Evolutionary conservation across 139 green algal species (phyloP).

Genomic region (Closterium sp.): DNA sequence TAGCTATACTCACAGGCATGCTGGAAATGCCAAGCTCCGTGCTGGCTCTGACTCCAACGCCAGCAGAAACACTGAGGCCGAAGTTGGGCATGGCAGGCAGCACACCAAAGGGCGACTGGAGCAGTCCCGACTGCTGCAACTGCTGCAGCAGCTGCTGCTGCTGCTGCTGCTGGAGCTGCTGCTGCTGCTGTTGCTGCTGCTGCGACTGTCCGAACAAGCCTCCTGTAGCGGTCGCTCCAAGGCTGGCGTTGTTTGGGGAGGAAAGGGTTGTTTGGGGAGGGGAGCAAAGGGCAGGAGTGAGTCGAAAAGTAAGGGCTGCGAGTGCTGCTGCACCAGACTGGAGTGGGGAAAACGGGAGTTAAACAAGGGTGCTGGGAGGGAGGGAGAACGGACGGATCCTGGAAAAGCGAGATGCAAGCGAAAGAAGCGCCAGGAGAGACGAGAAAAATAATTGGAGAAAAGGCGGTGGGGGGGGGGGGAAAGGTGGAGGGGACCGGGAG

Average conservation of each 20-base stretch:
- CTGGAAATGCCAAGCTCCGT: conserved; percentile 65
- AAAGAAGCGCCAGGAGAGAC: no score
- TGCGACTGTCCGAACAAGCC: neutral
- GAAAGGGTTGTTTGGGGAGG: neutral
- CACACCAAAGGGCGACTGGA: conserved; percentile 39
- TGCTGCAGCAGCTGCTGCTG: neutral
- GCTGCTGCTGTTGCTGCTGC: neutral
- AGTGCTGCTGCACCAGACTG: no score
- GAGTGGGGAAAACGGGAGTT: no score
- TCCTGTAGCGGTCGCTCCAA: neutral
- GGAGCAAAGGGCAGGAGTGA: neutral
- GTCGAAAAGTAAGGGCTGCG: no score
- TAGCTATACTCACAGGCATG: conserved; percentile 17
- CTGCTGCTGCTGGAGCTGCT: conserved; percentile 5
- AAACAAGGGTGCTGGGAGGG: no score
- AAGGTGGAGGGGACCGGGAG: neutral
- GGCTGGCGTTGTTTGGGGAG: neutral
- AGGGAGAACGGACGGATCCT: no score
- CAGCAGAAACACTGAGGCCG: neutral
- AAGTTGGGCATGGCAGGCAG: conserved; percentile 36
- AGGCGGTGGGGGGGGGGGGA: neutral
- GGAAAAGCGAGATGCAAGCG: no score
- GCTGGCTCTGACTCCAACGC: neutral
- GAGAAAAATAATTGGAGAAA: no score
- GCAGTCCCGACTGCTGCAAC: neutral